Percentiles rank a stretch among this genome's conserved stretches.
phyloP scores from a whole-genome alignment of 768 basidiomycete genomes.

The Paxillus involutus region DNA sequence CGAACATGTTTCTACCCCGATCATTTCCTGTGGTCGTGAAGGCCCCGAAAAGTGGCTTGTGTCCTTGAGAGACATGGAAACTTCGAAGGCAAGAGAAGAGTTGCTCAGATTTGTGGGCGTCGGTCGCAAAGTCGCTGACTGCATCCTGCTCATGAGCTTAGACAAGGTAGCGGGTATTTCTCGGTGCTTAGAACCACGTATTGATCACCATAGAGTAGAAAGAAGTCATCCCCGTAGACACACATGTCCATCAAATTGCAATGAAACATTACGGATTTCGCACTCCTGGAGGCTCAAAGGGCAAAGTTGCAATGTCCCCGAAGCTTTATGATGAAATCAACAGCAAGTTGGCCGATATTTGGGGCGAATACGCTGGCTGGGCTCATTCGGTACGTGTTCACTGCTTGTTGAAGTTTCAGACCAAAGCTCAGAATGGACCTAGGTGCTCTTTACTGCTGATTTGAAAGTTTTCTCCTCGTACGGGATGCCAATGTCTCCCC shows the following conservation, averaged over 20 bases:
- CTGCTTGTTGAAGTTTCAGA: background rate
- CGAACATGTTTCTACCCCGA: slow-evolving; percentile 35
- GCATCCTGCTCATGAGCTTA: slow-evolving; percentile 87
- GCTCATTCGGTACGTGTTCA: slow-evolving; percentile 67
- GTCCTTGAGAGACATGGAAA: slow-evolving; percentile 47
- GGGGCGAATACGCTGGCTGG: slow-evolving; percentile 91
- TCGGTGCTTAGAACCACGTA: background rate
- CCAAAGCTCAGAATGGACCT: background rate
- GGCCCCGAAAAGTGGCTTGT: slow-evolving; percentile 61
- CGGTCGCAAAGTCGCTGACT: slow-evolving; percentile 96
- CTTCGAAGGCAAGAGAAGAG: slow-evolving; percentile 65
- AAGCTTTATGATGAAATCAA: slow-evolving; percentile 76
- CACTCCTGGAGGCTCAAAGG: slow-evolving; percentile 27
- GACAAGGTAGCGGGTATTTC: slow-evolving; percentile 63
- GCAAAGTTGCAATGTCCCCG: slow-evolving; percentile 67
- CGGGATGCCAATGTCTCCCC: slow-evolving; percentile 38
- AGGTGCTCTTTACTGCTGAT: slow-evolving; percentile 79
- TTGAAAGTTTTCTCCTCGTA: slow-evolving; percentile 65
- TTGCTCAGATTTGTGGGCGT: slow-evolving; percentile 87
- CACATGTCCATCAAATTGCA: slow-evolving; percentile 91
- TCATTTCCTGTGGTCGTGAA: slow-evolving; percentile 30
- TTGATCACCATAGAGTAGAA: slow-evolving; percentile 42
- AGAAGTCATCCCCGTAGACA: slow-evolving; percentile 92
- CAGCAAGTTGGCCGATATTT: slow-evolving; percentile 55
- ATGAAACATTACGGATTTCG: slow-evolving; percentile 73